Evolutionary conservation across 495 filamentous ascomycete species (phyloP).

Genomic region (Talaromyces stipitatus): DNA sequence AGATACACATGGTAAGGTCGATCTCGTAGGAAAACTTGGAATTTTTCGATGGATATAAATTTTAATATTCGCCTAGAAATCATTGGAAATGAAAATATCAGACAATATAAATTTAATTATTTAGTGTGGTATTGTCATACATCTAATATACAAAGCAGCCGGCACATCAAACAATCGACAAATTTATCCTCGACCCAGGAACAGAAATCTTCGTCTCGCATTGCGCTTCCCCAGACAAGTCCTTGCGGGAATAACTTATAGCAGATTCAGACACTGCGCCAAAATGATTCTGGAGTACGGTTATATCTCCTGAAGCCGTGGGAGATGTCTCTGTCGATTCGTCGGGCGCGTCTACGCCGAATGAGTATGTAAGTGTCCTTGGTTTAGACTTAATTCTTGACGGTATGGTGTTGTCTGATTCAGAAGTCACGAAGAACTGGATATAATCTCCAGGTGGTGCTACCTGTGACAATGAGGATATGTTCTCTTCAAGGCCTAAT

Average conservation of each 20-base stretch:
- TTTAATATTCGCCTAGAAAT: no score
- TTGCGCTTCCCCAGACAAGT: slow-evolving; percentile 2
- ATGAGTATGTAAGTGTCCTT: slow-evolving; percentile 17
- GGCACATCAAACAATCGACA: slow-evolving; percentile 3
- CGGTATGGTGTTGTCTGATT: background rate
- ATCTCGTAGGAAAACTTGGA: no score
- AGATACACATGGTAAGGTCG: no score
- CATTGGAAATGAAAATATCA: no score
- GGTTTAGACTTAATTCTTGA: background rate
- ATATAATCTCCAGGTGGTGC: slow-evolving; percentile 40
- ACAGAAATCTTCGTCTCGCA: slow-evolving; percentile 35
- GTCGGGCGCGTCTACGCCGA: slow-evolving; percentile 24
- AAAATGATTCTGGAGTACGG: slow-evolving; percentile 27
- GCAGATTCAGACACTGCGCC: slow-evolving; percentile 44
- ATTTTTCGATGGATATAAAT: no score
- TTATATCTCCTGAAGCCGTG: slow-evolving; percentile 13
- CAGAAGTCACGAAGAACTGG: slow-evolving; percentile 39
- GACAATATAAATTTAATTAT: no score
- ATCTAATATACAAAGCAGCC: slow-evolving; percentile 8
- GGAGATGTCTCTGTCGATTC: slow-evolving; percentile 7
- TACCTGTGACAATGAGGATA: slow-evolving; percentile 35
- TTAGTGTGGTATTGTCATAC: background rate
- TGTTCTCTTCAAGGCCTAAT: slow-evolving; percentile 21
- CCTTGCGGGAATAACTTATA: slow-evolving; percentile 33
- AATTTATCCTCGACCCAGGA: slow-evolving; percentile 26